Evolutionary conservation across 805 yeast species (phyloP).

Genomic region (Scheffersomyces lignosus): DNA sequence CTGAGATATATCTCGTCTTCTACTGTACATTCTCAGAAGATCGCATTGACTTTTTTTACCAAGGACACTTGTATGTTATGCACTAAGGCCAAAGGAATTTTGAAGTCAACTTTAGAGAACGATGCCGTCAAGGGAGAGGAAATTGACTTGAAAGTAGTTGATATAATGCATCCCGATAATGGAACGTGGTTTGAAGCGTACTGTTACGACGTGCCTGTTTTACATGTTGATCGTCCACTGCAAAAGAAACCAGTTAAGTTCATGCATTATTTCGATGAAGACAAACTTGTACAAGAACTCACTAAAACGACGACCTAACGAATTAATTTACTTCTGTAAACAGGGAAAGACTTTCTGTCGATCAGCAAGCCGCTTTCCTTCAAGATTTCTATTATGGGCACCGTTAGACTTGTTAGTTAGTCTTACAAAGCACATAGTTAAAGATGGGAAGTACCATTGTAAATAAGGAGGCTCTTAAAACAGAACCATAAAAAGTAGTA

Average conservation of each 20-base stretch:
- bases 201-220: slow-evolving; percentile 77
- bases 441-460: no score
- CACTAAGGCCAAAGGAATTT: slow-evolving; percentile 57
- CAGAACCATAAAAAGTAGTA: no score
- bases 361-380: no score
- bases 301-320: slow-evolving; percentile 22
- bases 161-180: slow-evolving; percentile 61
- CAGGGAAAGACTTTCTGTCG: no score
- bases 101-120: slow-evolving; percentile 42
- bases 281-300: slow-evolving; percentile 55
- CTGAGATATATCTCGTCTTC: neutral
- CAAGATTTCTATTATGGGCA: no score
- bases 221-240: slow-evolving; percentile 57
- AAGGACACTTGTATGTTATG: slow-evolving; percentile 72
- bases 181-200: slow-evolving; percentile 68
- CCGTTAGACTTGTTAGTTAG: no score
- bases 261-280: slow-evolving; percentile 65
- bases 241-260: slow-evolving; percentile 53
- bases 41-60: slow-evolving; percentile 57
- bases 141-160: slow-evolving; percentile 44
- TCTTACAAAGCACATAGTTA: no score
- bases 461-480: no score
- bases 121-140: slow-evolving; percentile 21
- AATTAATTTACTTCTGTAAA: neutral
- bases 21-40: slow-evolving; percentile 1